Evolutionary conservation across 306 rosid species (phyloP).

Genomic region (Cucurbita moschata): DNA sequence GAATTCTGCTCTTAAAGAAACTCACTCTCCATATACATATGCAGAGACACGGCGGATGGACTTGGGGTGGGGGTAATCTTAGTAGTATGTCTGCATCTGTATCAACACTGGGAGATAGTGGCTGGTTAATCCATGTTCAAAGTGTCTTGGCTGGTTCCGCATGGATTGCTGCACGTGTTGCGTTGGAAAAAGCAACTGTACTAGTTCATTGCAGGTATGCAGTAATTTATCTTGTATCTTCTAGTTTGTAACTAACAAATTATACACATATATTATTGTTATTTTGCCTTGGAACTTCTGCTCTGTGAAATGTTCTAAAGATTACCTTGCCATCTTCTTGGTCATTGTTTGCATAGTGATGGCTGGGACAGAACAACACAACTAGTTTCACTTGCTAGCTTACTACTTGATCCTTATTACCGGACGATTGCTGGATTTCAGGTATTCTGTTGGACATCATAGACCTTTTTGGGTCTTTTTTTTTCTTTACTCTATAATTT

Average conservation of each 20-base stretch:
- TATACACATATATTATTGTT: background rate
- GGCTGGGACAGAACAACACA: constrained; percentile 99
- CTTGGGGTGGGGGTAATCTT: constrained; percentile 98
- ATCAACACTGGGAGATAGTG: constrained; percentile 90
- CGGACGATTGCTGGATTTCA: constrained; percentile 87
- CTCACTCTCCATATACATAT: background rate
- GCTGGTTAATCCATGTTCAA: constrained; percentile 85
- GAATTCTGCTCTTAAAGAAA: background rate
- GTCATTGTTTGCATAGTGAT: constrained; percentile 41
- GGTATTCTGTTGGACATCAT: constrained; percentile 29
- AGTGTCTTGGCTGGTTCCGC: constrained; percentile 88
- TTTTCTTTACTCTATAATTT: too few species aligned
- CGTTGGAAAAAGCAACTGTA: constrained; percentile 78
- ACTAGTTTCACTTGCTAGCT: constrained; percentile 75
- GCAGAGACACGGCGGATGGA: constrained; percentile 94
- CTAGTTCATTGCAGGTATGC: constrained; percentile 94
- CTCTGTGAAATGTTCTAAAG: background rate
- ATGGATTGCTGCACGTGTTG: constrained; percentile 97
- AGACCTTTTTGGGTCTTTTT: too few species aligned
- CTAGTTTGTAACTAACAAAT: background rate
- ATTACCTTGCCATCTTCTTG: background rate
- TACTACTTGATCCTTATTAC: constrained; percentile 91
- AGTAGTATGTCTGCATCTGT: constrained; percentile 98
- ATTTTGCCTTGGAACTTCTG: background rate
- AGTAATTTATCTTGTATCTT: background rate